Conservation (phyloP, 192 early-diverging fungal genomes). For the Geranomyces michiganensis region DNA sequence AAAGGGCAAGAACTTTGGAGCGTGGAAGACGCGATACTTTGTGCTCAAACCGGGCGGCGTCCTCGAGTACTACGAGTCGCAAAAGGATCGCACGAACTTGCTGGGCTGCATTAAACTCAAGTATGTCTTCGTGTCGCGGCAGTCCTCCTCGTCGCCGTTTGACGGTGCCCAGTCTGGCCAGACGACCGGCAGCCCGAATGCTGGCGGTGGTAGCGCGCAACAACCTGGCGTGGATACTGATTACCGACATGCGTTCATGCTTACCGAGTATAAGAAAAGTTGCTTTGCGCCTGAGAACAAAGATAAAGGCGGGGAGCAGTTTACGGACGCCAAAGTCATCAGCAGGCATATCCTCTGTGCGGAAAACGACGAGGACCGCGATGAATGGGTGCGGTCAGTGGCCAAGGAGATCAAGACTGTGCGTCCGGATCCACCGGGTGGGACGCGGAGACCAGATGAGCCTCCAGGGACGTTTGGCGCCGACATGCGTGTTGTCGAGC, state of each 20-base stretch:
- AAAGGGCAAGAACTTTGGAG: slow-evolving; percentile 95
- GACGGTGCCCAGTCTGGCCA: background rate
- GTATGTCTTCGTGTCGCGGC: slow-evolving; percentile 71
- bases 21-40: slow-evolving; percentile 93
- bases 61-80: slow-evolving; percentile 80
- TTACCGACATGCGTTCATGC: slow-evolving; percentile 83
- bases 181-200: slow-evolving; percentile 15
- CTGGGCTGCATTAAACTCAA: slow-evolving; percentile 76
- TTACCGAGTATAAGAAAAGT: slow-evolving; percentile 72
- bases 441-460: background rate
- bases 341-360: slow-evolving; percentile 83
- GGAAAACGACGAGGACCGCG: slow-evolving; percentile 84
- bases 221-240: slow-evolving; percentile 56
- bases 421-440: slow-evolving; percentile 17
- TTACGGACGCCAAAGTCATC: slow-evolving; percentile 59
- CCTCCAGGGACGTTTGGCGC: too few species aligned
- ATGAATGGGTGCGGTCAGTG: slow-evolving; percentile 85
- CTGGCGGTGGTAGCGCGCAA: slow-evolving; percentile 16
- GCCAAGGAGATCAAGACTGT: slow-evolving; percentile 52
- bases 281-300: slow-evolving; percentile 22
- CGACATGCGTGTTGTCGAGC: background rate
- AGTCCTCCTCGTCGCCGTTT: slow-evolving; percentile 16
- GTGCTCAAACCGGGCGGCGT: slow-evolving; percentile 39
- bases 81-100: slow-evolving; percentile 71
- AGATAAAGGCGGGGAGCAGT: slow-evolving; percentile 28